A percentile compares a stretch with the other conserved stretches of the same genome.
phyloP scores from a whole-genome alignment of 2,329 filamentous ascomycete species.

The Colletotrichum plurivorum region DNA sequence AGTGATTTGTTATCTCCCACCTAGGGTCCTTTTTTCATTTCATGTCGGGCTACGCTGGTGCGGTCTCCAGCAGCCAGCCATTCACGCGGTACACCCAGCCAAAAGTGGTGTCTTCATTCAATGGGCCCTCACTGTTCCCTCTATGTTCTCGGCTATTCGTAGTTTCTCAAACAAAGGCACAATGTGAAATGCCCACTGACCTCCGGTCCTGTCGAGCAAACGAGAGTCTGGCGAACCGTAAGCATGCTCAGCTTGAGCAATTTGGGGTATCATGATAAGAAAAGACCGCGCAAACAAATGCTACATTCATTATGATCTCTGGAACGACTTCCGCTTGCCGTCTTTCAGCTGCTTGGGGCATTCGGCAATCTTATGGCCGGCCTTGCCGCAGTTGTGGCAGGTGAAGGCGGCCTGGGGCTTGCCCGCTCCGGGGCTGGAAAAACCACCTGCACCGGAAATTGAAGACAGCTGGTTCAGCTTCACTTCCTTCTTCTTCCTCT shows the following conservation, averaged over 20 bases:
- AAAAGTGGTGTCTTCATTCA: too few species aligned
- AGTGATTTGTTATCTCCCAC: too few species aligned
- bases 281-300: constrained; percentile 10
- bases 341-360: constrained; percentile 60
- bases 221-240: not conserved
- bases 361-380: constrained; percentile 71
- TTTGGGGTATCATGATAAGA: constrained; percentile 30
- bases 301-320: constrained; percentile 14
- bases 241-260: constrained; percentile 12
- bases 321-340: constrained; percentile 24
- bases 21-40: too few species aligned
- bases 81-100: too few species aligned
- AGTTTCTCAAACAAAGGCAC: not conserved
- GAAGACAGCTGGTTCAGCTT: constrained; percentile 75
- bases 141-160: too few species aligned
- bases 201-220: not conserved
- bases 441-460: constrained; percentile 64
- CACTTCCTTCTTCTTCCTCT: constrained; percentile 75
- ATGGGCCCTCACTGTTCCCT: too few species aligned
- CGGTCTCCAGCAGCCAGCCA: too few species aligned
- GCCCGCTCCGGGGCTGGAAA: constrained; percentile 37
- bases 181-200: not conserved
- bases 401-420: constrained; percentile 48
- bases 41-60: too few species aligned
- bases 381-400: constrained; percentile 74